phyloP scores from a whole-genome alignment of 805 yeast species.

The Clavispora fructus region DNA sequence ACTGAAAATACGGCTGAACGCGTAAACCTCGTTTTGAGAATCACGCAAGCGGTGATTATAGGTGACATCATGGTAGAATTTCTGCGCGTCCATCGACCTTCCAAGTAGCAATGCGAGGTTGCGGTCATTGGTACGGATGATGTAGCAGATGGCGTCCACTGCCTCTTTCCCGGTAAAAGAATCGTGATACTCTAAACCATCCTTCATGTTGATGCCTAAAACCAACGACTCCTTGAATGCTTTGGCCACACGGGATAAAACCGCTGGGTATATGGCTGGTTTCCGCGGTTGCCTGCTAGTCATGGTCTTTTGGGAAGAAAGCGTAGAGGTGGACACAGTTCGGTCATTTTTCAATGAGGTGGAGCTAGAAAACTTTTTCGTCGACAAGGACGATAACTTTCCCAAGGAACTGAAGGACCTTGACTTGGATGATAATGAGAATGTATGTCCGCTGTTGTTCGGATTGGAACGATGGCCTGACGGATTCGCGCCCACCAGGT shows the following conservation, averaged over 20 bases:
- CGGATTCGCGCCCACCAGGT: background rate
- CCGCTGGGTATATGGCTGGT: conserved; percentile 85
- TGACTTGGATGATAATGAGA: conserved; percentile 33
- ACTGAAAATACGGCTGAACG: conserved; percentile 57
- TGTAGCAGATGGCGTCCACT: conserved; percentile 80
- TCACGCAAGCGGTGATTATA: conserved; percentile 92
- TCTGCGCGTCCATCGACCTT: conserved; percentile 89
- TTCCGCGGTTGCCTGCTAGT: conserved; percentile 26
- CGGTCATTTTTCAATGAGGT: conserved; percentile 29
- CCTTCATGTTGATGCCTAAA: conserved; percentile 76
- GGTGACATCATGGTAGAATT: conserved; percentile 90
- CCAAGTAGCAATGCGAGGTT: conserved; percentile 86
- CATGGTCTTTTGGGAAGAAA: conserved; percentile 39
- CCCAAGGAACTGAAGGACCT: conserved; percentile 38
- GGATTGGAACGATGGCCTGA: conserved; percentile 2
- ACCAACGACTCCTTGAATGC: conserved; percentile 66
- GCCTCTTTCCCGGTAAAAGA: conserved; percentile 94
- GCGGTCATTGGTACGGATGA: conserved; percentile 85
- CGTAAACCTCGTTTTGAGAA: conserved; percentile 81
- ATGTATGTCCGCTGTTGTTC: conserved; percentile 6
- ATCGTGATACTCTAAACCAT: conserved; percentile 87
- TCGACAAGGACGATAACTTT: conserved; percentile 35
- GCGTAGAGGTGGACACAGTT: conserved; percentile 22
- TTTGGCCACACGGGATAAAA: conserved; percentile 78
- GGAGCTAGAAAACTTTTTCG: conserved; percentile 34